Base-by-base conservation (phyloP, 371 early-diverging fungal genomes). In the Circinella minor region DNA sequence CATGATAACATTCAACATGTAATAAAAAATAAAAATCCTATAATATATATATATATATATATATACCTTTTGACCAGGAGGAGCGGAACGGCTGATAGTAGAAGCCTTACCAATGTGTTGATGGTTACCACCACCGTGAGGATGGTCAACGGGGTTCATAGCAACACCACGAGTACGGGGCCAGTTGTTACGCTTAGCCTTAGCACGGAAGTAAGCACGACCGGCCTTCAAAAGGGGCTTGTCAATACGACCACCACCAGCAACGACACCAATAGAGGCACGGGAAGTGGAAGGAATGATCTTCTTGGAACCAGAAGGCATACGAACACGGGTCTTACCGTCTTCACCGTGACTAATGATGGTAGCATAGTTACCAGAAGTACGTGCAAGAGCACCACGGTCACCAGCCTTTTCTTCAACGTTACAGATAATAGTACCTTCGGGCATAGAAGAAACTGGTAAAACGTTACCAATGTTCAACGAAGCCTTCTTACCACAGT, bases 91-190 rank as follows among this genome's bases (percentile, higher is more conserved):
- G 67, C 97, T 88, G 72, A 99, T 93, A 75, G 99, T 99, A 79
- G 99, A 97, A 62, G 99, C 99, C 92, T 99, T 97, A 96, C 99
- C 99, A 92, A 99, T 98, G 90, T 99, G 99, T 92, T 99, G 99
- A 88, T 99, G 99, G 94, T 83, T 85, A 83, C 85, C 81, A 85
- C 85, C 82, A 86, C 88, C 89, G 86, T 87, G 87, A 79, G 87
- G 88, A 81, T 90, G 90, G 87, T 98, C 97, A 55, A 96, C 98
- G 73, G 98, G 99, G 90, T 99, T 99, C 99, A 99, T 99, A 80
- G 98, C 98, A 86, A 99, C 98, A 96, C 99, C 98, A 92, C 98
- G 93, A 81, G 99, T 99, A 87, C 93, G 95, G 81, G 99, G 99
- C 98, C 98, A 99, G 79, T 89, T 89, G 95, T 98, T 98, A 79